Conservation (phyloP, 345 rosid genomes). For the Aethionema arabicum region DNA sequence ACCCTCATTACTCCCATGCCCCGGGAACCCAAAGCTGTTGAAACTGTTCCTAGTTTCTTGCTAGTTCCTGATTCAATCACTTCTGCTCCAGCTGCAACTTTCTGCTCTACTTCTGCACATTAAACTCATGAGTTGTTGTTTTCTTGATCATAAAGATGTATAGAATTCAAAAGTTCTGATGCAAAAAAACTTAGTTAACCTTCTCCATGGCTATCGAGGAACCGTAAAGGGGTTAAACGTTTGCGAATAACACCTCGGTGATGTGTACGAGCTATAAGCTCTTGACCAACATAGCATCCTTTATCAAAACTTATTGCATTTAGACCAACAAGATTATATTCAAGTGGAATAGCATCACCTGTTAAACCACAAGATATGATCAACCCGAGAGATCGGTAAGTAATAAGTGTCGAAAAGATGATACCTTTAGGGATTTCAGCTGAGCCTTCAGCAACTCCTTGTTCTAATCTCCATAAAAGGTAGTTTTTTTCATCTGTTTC, state of each 20-base stretch:
- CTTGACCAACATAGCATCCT: conserved; percentile 97
- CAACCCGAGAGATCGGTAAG: conserved; percentile 1
- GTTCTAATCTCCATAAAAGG: conserved; percentile 68
- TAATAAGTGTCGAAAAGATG: neutral
- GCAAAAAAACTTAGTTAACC: conserved; percentile 39
- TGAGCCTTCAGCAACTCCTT: conserved; percentile 92
- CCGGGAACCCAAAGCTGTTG: conserved; percentile 61
- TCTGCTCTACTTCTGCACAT: conserved; percentile 52
- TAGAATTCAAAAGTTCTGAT: too few relatives aligned
- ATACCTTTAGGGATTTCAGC: conserved; percentile 83
- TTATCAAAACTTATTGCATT: conserved; percentile 93
- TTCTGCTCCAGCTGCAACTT: conserved; percentile 63
- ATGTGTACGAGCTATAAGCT: conserved; percentile 90
- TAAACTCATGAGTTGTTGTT: neutral
- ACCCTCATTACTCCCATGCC: conserved; percentile 78
- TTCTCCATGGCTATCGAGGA: conserved; percentile 52
- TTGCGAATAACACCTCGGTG: conserved; percentile 85
- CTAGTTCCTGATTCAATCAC: conserved; percentile 53
- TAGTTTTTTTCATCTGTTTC: conserved; percentile 74
- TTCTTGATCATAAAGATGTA: conserved; percentile 4
- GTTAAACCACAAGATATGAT: conserved; percentile 4
- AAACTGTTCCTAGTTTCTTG: conserved; percentile 74
- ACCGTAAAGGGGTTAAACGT: conserved; percentile 70
- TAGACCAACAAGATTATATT: conserved; percentile 79
- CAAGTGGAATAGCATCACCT: conserved; percentile 95